phyloP scores from a whole-genome alignment of 768 basidiomycete genomes.

The Baorangia bicolor region DNA sequence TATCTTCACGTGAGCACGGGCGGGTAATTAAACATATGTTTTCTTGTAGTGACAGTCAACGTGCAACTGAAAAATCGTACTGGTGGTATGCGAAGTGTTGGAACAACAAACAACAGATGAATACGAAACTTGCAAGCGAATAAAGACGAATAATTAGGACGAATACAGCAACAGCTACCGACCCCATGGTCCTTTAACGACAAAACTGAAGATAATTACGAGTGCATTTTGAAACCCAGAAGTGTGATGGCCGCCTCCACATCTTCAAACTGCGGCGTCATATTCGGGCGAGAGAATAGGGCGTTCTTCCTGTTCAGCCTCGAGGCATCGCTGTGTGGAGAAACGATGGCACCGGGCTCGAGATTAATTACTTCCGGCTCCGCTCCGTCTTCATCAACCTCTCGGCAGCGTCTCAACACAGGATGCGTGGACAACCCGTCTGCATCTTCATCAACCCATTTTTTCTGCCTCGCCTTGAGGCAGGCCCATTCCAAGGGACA shows the following conservation, averaged over 20 bases:
- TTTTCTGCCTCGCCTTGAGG: slow-evolving; percentile 42
- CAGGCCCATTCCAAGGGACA: slow-evolving; percentile 76
- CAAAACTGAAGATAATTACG: not conserved
- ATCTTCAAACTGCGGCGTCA: slow-evolving; percentile 28
- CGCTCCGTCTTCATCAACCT: slow-evolving; percentile 8
- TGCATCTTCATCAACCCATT: slow-evolving; percentile 24
- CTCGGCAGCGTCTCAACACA: slow-evolving; percentile 2
- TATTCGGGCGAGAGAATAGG: not conserved
- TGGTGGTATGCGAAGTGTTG: slow-evolving; percentile 5
- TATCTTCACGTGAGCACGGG: slow-evolving; percentile 19
- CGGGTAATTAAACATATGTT: not conserved
- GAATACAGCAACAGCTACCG: slow-evolving; percentile 15
- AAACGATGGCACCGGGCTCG: slow-evolving; percentile 6
- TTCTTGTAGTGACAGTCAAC: not conserved
- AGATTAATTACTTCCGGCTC: slow-evolving; percentile 21
- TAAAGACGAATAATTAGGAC: slow-evolving; percentile 32
- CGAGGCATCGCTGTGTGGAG: slow-evolving; percentile 5
- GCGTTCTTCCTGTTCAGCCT: not conserved
- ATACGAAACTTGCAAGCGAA: slow-evolving; percentile 7
- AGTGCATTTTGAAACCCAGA: slow-evolving; percentile 32
- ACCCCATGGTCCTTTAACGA: not conserved
- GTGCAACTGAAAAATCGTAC: not conserved
- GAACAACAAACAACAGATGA: slow-evolving; percentile 11
- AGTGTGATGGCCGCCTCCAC: slow-evolving; percentile 39
- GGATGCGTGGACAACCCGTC: slow-evolving; percentile 9